Conservation (phyloP, 2,329 filamentous ascomycete species). For the Fusarium brachygibbosum region DNA sequence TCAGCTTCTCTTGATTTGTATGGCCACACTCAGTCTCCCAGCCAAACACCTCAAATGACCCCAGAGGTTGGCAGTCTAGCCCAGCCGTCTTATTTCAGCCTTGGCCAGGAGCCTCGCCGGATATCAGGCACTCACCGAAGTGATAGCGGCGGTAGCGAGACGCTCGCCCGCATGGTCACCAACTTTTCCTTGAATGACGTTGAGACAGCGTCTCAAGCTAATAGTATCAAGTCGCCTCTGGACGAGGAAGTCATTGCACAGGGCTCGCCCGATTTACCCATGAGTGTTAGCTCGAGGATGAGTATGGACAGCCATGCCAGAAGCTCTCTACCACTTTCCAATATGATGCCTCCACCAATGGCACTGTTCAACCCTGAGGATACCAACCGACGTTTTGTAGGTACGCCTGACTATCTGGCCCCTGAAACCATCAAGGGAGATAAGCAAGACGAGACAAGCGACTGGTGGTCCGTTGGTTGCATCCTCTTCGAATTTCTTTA, state of each 20-base stretch:
- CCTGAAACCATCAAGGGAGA: conserved; percentile 96
- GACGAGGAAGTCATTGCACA: conserved; percentile 83
- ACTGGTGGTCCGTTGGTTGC: conserved; percentile 99
- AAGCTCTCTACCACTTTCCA: conserved; percentile 62
- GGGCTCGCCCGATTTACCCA: conserved; percentile 81
- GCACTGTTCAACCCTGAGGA: conserved; percentile 96
- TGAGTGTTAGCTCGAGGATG: conserved; percentile 52
- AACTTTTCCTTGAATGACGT: conserved; percentile 80
- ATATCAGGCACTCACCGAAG: conserved; percentile 83
- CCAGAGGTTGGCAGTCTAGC: conserved; percentile 75
- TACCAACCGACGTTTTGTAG: conserved; percentile 91
- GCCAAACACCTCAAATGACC: conserved; percentile 87
- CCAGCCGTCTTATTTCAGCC: conserved; percentile 93
- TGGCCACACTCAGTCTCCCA: conserved; percentile 78
- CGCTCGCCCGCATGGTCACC: conserved; percentile 83
- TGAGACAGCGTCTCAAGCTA: conserved; percentile 57
- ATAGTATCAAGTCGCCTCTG: conserved; percentile 70
- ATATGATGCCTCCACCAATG: conserved; percentile 91
- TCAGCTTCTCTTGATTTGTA: conserved; percentile 95
- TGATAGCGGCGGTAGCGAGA: conserved; percentile 92
- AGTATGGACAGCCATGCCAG: conserved; percentile 54
- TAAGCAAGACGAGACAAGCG: conserved; percentile 96
- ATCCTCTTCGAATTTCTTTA: conserved; percentile 97
- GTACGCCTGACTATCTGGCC: conserved; percentile 95
- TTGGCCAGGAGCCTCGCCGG: conserved; percentile 75